Percentiles rank a stretch among this genome's conserved stretches.
Evolutionary conservation across 2,329 filamentous ascomycete genomes (phyloP).

Genomic region (Colletotrichum acutatum): DNA sequence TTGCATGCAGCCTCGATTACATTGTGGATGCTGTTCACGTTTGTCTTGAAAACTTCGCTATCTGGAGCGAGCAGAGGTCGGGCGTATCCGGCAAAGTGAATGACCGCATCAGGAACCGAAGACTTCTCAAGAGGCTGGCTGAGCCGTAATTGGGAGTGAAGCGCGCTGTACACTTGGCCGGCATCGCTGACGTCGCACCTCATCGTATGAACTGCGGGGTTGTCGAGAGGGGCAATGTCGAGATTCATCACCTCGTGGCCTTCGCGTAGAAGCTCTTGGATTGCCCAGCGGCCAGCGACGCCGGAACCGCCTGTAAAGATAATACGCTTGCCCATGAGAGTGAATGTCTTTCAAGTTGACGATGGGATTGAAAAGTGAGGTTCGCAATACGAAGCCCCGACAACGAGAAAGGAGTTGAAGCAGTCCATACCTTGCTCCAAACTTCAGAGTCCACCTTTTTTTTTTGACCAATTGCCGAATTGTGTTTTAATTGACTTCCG

Average conservation of each 20-base stretch:
- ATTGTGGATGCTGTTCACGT: slow-evolving; percentile 68
- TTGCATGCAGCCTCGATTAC: slow-evolving; percentile 72
- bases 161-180: slow-evolving; percentile 50
- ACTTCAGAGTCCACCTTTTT: no score
- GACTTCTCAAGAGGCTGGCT: slow-evolving; percentile 46
- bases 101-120: slow-evolving; percentile 66
- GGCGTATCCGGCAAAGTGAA: slow-evolving; percentile 70
- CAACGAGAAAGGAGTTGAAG: no score
- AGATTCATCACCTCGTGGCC: slow-evolving; percentile 50
- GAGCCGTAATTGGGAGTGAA: slow-evolving; percentile 59
- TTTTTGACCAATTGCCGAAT: no score
- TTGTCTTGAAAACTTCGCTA: slow-evolving; percentile 67
- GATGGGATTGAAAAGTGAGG: no score
- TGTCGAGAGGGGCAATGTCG: slow-evolving; percentile 45
- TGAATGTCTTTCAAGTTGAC: no score
- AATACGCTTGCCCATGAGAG: slow-evolving; percentile 38
- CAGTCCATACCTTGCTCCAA: no score
- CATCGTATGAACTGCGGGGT: slow-evolving; percentile 45
- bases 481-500: no score
- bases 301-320: slow-evolving; percentile 50
- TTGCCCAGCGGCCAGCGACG: slow-evolving; percentile 48
- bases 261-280: slow-evolving; percentile 44
- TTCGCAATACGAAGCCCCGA: no score
- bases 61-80: slow-evolving; percentile 71
- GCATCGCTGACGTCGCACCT: slow-evolving; percentile 48